phyloP scores from a whole-genome alignment of 1,284 basidiomycete species.

The Phellinidium pouzarii region DNA sequence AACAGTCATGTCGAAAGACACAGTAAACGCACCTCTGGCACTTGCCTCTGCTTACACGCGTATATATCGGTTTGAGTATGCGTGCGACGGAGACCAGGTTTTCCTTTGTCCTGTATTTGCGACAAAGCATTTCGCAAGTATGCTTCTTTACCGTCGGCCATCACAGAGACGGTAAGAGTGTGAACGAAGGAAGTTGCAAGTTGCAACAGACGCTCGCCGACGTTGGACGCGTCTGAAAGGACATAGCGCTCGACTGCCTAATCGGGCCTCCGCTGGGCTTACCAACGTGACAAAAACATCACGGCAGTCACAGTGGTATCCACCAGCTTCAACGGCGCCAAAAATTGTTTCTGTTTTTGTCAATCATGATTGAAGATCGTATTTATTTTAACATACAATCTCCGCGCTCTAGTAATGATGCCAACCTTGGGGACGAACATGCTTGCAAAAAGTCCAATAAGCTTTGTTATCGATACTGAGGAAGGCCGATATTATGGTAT shows the following conservation, averaged over 20 bases:
- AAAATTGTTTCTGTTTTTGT: too few species aligned
- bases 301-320: too few species aligned
- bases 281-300: too few species aligned
- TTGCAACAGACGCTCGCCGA: background rate
- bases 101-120: slow-evolving; percentile 15
- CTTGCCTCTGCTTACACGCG: slow-evolving; percentile 15
- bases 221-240: background rate
- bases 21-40: slow-evolving; percentile 17
- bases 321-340: too few species aligned
- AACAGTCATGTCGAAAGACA: background rate
- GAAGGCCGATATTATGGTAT: too few species aligned
- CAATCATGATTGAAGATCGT: too few species aligned
- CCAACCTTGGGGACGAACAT: too few species aligned
- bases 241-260: slow-evolving; percentile 1
- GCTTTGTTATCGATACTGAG: too few species aligned
- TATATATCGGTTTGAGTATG: slow-evolving; percentile 8
- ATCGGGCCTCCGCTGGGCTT: background rate
- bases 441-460: too few species aligned
- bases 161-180: background rate
- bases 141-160: slow-evolving; percentile 10
- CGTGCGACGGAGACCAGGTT: slow-evolving; percentile 10
- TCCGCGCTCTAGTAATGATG: too few species aligned
- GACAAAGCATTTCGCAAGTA: slow-evolving; percentile 14
- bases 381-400: too few species aligned
- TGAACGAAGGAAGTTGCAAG: background rate